phyloP scores from a whole-genome alignment of 805 yeast genomes.

The Candida palmyrensis region DNA sequence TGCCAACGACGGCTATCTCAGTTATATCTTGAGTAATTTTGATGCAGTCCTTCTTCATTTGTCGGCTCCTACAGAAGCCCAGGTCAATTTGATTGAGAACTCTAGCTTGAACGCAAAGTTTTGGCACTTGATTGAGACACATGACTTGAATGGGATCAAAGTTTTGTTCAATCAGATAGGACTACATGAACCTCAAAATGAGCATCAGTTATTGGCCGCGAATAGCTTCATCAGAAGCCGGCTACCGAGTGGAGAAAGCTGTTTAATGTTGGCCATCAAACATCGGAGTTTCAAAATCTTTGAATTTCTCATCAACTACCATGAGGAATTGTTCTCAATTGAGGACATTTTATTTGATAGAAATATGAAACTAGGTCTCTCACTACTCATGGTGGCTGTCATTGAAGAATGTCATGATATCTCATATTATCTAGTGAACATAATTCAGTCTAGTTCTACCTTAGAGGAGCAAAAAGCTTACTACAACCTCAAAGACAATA shows the following conservation, averaged over 20 bases:
- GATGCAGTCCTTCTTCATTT: conserved; percentile 77
- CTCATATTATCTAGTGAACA: conserved; percentile 36
- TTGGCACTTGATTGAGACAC: conserved; percentile 45
- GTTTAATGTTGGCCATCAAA: conserved; percentile 57
- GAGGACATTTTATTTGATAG: conserved; percentile 67
- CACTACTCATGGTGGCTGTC: conserved; percentile 59
- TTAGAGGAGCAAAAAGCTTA: conserved; percentile 43
- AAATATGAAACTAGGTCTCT: conserved; percentile 46
- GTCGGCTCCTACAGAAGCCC: conserved; percentile 9
- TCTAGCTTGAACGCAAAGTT: conserved; percentile 48
- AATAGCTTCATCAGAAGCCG: conserved; percentile 20
- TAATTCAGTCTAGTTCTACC: conserved; percentile 39
- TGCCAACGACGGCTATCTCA: conserved; percentile 52
- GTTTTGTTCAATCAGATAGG: conserved; percentile 10
- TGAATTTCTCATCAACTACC: conserved; percentile 37
- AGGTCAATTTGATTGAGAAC: conserved; percentile 30
- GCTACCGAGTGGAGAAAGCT: conserved; percentile 60
- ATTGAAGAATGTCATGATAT: conserved; percentile 45
- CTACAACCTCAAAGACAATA: conserved; percentile 45
- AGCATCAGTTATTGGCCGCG: conserved; percentile 10
- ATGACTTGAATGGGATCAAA: conserved; percentile 16
- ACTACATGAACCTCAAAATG: too few species aligned
- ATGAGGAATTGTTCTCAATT: conserved; percentile 47
- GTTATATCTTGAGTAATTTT: conserved; percentile 76
- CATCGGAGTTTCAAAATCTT: conserved; percentile 43